A percentile compares a stretch with the other conserved stretches of the same genome.
Conservation (phyloP, 2,329 filamentous ascomycete species). For the Paecilomyces sp. region DNA sequence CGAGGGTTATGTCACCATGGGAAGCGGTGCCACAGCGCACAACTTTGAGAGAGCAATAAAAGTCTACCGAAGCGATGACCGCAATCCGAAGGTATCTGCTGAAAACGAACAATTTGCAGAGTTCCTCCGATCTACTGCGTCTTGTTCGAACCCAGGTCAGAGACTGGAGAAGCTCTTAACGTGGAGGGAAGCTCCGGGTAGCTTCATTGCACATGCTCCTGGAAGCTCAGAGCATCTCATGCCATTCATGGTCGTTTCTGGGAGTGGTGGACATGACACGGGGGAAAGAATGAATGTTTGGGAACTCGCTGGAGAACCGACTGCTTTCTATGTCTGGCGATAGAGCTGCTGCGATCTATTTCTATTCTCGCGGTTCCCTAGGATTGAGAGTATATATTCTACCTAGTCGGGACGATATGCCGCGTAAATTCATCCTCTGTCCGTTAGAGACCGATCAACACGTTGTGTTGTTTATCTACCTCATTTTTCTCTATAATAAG, state of each 20-base stretch:
- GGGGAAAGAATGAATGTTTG: background rate
- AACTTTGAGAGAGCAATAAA: slow-evolving; percentile 2
- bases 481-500: background rate
- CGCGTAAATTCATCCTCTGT: background rate
- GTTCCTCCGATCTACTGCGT: background rate
- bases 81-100: background rate
- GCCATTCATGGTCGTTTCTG: slow-evolving; percentile 4
- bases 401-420: background rate
- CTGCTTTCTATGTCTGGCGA: background rate
- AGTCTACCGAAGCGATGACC: slow-evolving; percentile 4
- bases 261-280: background rate
- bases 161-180: slow-evolving; percentile 4
- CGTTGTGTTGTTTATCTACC: background rate
- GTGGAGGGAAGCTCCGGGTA: slow-evolving; percentile 6
- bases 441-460: background rate
- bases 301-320: background rate
- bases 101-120: background rate
- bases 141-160: background rate
- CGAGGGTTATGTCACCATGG: slow-evolving; percentile 5
- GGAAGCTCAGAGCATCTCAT: slow-evolving; percentile 6
- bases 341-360: background rate
- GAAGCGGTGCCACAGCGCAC: slow-evolving; percentile 6
- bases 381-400: background rate
- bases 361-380: too few relatives aligned
- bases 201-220: slow-evolving; percentile 4